Percentiles rank a stretch among this genome's conserved stretches.
Evolutionary conservation across 108 stramenopile genomes (phyloP).

Genomic region (Nitzschia sp.): DNA sequence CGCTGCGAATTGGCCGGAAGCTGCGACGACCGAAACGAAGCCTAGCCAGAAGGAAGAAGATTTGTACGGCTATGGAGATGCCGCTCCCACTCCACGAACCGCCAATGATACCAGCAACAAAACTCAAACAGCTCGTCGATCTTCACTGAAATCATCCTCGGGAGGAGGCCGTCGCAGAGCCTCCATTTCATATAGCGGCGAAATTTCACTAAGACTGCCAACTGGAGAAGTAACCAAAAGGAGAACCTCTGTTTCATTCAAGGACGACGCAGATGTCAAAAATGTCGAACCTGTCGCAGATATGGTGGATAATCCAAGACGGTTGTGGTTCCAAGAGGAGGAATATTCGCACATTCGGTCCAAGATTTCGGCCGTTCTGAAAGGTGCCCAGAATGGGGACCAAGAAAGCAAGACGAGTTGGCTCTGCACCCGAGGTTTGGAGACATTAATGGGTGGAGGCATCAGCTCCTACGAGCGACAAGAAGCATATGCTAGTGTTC

Average conservation of each 20-base stretch:
- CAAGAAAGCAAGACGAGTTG: constrained; percentile 8
- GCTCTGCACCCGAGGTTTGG: constrained; percentile 16
- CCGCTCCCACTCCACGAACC: constrained; percentile 9
- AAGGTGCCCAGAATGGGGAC: background rate
- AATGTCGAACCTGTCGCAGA: constrained; percentile 1
- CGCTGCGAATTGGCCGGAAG: constrained; percentile 3
- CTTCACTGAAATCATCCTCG: background rate
- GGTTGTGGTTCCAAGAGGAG: constrained; percentile 20
- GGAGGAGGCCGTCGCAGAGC: constrained; percentile 5
- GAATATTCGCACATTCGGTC: constrained; percentile 21
- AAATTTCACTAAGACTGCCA: constrained; percentile 17
- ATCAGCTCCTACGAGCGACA: background rate
- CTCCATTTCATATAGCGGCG: constrained; percentile 20
- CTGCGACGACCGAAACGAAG: background rate
- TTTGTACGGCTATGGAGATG: constrained; percentile 19
- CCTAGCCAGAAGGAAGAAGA: constrained; percentile 8
- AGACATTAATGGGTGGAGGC: constrained; percentile 10
- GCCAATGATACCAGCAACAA: background rate
- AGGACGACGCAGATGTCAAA: constrained; percentile 4
- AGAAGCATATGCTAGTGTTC: constrained; percentile 9
- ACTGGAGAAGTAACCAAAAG: background rate
- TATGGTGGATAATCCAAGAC: constrained; percentile 12
- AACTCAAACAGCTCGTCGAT: background rate
- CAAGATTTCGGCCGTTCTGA: background rate
- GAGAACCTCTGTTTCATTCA: constrained; percentile 15